Conservation (phyloP, 768 basidiomycete species). For the Termitomyces sp. region DNA sequence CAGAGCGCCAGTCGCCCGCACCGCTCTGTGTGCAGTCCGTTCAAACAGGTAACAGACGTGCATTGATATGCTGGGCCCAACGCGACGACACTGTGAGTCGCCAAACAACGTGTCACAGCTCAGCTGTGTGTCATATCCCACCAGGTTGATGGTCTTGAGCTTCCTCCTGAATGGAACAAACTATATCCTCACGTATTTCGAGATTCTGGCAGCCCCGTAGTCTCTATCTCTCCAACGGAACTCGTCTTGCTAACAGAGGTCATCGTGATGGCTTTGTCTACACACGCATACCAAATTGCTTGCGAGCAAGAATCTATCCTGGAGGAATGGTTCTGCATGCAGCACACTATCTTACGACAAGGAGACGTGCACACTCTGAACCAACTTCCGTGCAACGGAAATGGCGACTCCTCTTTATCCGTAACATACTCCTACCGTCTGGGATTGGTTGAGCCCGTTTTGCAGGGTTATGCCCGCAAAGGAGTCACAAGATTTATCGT, state of each 20-base stretch:
- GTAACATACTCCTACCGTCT: conserved; percentile 37
- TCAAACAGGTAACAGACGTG: conserved; percentile 1
- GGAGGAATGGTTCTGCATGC: conserved; percentile 37
- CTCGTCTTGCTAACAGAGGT: conserved; percentile 42
- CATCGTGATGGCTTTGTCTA: conserved; percentile 45
- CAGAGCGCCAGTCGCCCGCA: conserved; percentile 7
- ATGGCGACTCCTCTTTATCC: conserved; percentile 8
- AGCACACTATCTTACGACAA: conserved; percentile 45
- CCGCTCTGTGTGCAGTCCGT: conserved; percentile 13
- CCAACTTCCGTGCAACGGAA: conserved; percentile 16
- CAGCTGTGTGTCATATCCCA: neutral
- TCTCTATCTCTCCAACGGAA: conserved; percentile 21
- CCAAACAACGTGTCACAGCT: conserved; percentile 3
- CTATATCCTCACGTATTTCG: conserved; percentile 30
- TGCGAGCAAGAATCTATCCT: conserved; percentile 26
- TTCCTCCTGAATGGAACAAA: conserved; percentile 37
- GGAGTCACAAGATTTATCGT: conserved; percentile 51
- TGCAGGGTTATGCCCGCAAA: conserved; percentile 57
- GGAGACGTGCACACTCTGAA: conserved; percentile 32
- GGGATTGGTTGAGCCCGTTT: conserved; percentile 62
- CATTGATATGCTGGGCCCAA: conserved; percentile 27
- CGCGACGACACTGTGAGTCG: conserved; percentile 31
- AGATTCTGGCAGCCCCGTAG: conserved; percentile 1
- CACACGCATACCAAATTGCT: conserved; percentile 41
- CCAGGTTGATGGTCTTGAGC: conserved; percentile 27